Conservation (phyloP, 2,329 filamentous ascomycete species). For the Myriangium duriaei region DNA sequence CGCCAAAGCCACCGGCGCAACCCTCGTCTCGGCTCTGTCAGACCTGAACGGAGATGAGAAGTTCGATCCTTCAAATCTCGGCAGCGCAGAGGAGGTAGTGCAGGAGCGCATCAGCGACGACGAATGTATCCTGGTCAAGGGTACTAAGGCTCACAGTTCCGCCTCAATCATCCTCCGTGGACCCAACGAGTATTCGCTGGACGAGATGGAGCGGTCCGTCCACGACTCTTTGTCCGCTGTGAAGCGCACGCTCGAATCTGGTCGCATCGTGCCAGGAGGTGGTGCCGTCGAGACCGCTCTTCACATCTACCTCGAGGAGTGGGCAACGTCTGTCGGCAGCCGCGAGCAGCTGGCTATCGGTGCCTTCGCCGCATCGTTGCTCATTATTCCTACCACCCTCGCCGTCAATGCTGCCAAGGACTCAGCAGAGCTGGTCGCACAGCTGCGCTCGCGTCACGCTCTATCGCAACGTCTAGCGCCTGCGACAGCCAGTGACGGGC, state of each 20-base stretch:
- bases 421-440: conserved; percentile 84
- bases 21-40: conserved; percentile 81
- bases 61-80: conserved; percentile 82
- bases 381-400: conserved; percentile 90
- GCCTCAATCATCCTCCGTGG: conserved; percentile 94
- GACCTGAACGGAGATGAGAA: conserved; percentile 96
- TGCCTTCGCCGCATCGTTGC: conserved; percentile 89
- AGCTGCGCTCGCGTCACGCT: conserved; percentile 87
- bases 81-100: conserved; percentile 87
- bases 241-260: conserved; percentile 92
- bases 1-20: conserved; percentile 89
- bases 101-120: conserved; percentile 98
- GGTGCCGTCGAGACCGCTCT: conserved; percentile 97
- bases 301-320: conserved; percentile 98
- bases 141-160: conserved; percentile 78
- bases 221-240: conserved; percentile 95
- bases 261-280: conserved; percentile 90
- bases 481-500: conserved; percentile 20
- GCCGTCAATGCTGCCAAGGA: conserved; percentile 97
- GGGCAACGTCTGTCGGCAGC: conserved; percentile 88
- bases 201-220: conserved; percentile 98
- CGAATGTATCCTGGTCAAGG: conserved; percentile 93
- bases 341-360: conserved; percentile 96
- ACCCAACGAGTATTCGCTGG: conserved; percentile 88
- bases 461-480: conserved; percentile 78